Conservation (phyloP, 768 basidiomycete genomes). For the Coprinopsis strossmayeri region DNA sequence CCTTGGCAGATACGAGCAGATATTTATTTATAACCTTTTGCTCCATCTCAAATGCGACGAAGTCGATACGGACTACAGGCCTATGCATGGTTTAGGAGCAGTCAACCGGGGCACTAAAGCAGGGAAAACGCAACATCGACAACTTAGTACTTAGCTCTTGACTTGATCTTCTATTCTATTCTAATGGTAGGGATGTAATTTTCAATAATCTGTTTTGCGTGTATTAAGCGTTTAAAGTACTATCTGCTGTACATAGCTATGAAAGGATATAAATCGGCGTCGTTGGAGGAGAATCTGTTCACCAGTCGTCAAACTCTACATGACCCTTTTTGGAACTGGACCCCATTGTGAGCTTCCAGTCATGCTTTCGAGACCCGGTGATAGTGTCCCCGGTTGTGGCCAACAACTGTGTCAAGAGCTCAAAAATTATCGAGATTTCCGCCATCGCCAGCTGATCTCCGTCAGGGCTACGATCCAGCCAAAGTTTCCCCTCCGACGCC, state of each 20-base stretch:
- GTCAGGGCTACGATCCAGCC: constrained; percentile 28
- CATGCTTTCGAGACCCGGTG: not conserved
- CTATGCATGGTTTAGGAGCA: constrained; percentile 76
- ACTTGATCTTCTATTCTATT: not conserved
- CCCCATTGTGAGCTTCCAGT: not conserved
- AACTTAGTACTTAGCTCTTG: constrained; percentile 25
- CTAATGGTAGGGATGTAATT: no score
- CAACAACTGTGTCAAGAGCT: constrained; percentile 4
- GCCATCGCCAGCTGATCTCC: constrained; percentile 8
- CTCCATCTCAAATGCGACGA: constrained; percentile 70
- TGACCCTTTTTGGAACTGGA: constrained; percentile 6
- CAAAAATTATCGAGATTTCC: constrained; percentile 3
- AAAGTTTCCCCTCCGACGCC: constrained; percentile 47
- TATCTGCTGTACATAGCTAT: no score
- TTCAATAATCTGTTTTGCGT: not conserved
- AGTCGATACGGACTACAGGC: constrained; percentile 73
- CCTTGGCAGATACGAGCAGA: constrained; percentile 68
- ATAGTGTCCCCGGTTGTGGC: not conserved
- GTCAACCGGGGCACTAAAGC: constrained; percentile 41
- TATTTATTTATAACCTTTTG: constrained; percentile 81
- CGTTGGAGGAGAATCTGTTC: no score
- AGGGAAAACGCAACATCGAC: constrained; percentile 53
- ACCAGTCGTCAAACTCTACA: not conserved
- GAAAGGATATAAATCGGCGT: no score
- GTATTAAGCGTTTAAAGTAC: no score